Evolutionary conservation across 768 basidiomycete genomes (phyloP).

Genomic region (Hortiboletus flavorubellus): DNA sequence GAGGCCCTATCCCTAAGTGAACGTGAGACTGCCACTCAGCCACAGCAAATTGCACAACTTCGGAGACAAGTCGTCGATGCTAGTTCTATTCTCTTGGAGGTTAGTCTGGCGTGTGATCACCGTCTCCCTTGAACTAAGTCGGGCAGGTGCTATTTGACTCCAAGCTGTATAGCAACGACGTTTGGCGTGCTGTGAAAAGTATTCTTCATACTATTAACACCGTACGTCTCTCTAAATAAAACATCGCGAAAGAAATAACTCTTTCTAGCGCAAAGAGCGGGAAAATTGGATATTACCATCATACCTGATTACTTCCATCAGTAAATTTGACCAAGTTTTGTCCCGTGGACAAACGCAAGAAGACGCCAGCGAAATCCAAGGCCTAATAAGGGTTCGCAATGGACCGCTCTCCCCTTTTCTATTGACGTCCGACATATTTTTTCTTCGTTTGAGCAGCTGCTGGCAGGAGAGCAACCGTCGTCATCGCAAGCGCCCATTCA

Average conservation of each 20-base stretch:
- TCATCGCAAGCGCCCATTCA: constrained; percentile 15
- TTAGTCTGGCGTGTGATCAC: constrained; percentile 24
- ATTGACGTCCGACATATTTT: constrained; percentile 38
- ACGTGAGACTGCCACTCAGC: constrained; percentile 21
- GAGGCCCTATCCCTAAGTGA: constrained; percentile 42
- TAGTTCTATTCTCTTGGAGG: constrained; percentile 44
- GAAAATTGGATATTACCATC: constrained; percentile 43
- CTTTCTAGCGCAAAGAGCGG: constrained; percentile 40
- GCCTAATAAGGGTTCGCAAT: constrained; percentile 56
- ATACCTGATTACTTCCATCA: constrained; percentile 37
- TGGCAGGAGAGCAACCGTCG: constrained; percentile 25
- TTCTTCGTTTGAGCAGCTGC: constrained; percentile 45
- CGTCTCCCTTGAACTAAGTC: constrained; percentile 3
- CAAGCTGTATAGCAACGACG: constrained; percentile 20
- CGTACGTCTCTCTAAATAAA: constrained; percentile 21
- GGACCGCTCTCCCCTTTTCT: constrained; percentile 37
- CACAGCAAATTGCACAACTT: constrained; percentile 33
- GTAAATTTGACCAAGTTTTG: constrained; percentile 27
- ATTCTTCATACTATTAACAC: constrained; percentile 22
- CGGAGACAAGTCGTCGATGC: constrained; percentile 51
- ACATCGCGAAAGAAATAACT: constrained; percentile 23
- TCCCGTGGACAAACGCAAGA: constrained; percentile 23
- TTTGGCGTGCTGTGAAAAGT: constrained; percentile 25
- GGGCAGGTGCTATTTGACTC: constrained; percentile 21
- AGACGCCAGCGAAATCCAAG: constrained; percentile 33